Base-by-base conservation (phyloP, 202 grass and related monocot species). In the Miscanthus sacchariflorus region DNA sequence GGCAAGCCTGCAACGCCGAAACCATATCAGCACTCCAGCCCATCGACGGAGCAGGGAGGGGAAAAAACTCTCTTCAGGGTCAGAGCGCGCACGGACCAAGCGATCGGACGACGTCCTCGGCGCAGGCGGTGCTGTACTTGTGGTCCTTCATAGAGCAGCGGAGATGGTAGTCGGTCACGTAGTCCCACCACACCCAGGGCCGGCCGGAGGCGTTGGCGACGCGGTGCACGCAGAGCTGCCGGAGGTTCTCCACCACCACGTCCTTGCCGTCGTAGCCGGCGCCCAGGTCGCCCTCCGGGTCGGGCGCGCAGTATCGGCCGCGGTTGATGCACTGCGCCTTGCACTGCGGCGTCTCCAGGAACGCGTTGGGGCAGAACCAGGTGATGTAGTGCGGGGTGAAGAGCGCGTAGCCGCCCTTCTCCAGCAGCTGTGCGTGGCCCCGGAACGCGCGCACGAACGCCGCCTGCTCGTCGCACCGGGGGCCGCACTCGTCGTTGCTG, bases 321-420 rank as follows among this genome's bases (percentile, higher is more conserved):
- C 65, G 70, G 93, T 96, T 95, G 91, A 99, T 93, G 89, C 94
- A 99, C 88, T 95, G 97, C 46, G 90, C 64, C 81, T 70, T 82
- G 91, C 94, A 99, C 85, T 96, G 91, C 92, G 30, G 72, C 88
- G 86, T 93, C 4, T 10, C 44, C 8, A 74, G 69, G 87, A 90
- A 96, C 3, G 85, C 84, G 2, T 92, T 84, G 0, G 92, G 97
- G 90, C 94, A 99, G 81, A 82, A 96, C 97, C 92, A 99, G 68
- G 97, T 99, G 77, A 99, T 95, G 90, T 99, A 99, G 89, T 93
- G 97, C 52, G 97, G 97, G 1, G 93, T 99, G 86, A 99, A 99
- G 9, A 69, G 72, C 63, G 97, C 90, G 87, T 91, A 90, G 2
- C 89, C 88, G 24, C 79, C 74, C 71, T 88, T 93, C 84, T 99